phyloP scores from a whole-genome alignment of 345 rosid genomes.

The Populus davidiana region DNA sequence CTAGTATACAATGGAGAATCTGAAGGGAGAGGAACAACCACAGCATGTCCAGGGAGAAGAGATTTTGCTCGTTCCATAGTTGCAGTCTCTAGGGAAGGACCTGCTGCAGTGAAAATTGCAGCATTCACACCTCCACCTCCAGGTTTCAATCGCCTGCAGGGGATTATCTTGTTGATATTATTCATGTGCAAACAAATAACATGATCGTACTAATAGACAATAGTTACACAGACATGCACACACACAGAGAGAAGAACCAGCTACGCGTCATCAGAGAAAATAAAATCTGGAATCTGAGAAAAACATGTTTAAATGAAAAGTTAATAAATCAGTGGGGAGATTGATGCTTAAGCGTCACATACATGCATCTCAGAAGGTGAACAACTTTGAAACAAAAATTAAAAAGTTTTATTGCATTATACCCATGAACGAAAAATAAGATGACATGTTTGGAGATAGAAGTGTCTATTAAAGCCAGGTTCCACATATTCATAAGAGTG shows the following conservation, averaged over 20 bases:
- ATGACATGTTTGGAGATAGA: not conserved
- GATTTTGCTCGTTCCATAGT: constrained; percentile 58
- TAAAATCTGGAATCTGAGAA: not conserved
- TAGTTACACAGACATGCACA: not conserved
- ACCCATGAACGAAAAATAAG: not conserved
- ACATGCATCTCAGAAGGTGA: not conserved
- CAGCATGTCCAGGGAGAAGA: constrained; percentile 67
- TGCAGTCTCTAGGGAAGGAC: constrained; percentile 59
- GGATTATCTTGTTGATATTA: not conserved
- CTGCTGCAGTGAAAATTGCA: constrained; percentile 78
- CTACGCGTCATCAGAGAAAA: not conserved
- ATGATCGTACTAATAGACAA: not conserved
- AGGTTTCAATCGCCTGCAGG: constrained; percentile 78
- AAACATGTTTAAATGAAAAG: not conserved
- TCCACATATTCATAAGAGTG: not conserved
- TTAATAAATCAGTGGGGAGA: not conserved
- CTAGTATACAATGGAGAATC: constrained; percentile 57
- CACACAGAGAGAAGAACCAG: not conserved
- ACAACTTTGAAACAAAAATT: not conserved
- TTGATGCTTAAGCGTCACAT: not conserved
- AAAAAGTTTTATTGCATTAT: not conserved
- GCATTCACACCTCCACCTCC: constrained; percentile 98
- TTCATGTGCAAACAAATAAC: constrained; percentile 2
- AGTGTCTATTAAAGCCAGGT: not conserved
- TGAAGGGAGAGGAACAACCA: constrained; percentile 81